Evolutionary conservation across 2,329 filamentous ascomycete species (phyloP).

Genomic region (Colletotrichum ledebouriae): DNA sequence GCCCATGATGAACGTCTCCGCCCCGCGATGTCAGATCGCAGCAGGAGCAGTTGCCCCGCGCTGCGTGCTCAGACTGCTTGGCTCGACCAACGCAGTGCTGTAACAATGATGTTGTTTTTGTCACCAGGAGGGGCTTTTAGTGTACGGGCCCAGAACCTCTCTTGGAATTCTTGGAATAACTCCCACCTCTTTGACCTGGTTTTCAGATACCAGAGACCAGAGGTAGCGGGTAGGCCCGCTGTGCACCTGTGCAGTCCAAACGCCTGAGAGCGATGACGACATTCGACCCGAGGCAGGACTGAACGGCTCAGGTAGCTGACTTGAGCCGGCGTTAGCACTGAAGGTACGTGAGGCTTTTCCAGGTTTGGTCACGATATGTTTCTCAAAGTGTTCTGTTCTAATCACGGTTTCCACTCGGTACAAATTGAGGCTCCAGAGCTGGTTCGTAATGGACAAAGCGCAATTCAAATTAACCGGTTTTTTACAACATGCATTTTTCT

Average conservation of each 20-base stretch:
- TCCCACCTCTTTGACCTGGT: background rate
- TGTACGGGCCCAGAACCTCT: background rate
- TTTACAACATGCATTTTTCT: too few species aligned
- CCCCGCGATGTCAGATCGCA: slow-evolving; percentile 26
- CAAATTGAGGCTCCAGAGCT: too few species aligned
- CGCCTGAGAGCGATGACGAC: background rate
- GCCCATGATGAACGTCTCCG: slow-evolving; percentile 11
- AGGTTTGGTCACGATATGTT: background rate
- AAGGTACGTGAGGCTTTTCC: background rate
- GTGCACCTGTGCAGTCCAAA: background rate
- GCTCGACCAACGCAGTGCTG: background rate
- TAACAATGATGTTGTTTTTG: background rate
- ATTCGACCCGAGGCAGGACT: background rate
- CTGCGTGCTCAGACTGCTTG: slow-evolving; percentile 19
- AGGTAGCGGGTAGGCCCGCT: background rate
- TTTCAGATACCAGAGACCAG: accelerated
- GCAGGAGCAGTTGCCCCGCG: slow-evolving; percentile 32
- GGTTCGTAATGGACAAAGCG: too few species aligned
- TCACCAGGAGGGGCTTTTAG: background rate
- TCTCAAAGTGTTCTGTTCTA: background rate
- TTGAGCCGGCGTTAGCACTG: too few species aligned
- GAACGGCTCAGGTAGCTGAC: too few species aligned
- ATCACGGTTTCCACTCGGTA: too few species aligned
- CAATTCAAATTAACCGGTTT: too few species aligned
- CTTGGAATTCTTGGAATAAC: background rate